Percentiles rank a stretch among this genome's conserved stretches.
These are phyloP conservation scores for Fomes fomentarius DNA, from an alignment of 1,284 basidiomycete genomes.

Conservation along the genomic window DNA sequence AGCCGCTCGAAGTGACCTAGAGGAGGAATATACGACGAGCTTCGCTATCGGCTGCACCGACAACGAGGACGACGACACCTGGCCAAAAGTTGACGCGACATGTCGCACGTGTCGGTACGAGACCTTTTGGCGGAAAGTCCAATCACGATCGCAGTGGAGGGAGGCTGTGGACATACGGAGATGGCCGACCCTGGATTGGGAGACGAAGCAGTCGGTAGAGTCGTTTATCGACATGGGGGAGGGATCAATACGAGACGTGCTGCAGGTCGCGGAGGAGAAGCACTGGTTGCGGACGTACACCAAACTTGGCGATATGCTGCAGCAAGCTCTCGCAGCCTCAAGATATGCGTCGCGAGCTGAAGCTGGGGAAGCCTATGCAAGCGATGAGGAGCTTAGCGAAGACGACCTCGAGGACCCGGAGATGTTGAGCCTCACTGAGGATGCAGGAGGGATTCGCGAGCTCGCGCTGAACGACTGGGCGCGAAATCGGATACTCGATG, in stretches of 20 bases:
- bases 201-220: constrained; percentile 62
- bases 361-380: constrained; percentile 41
- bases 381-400: constrained; percentile 46
- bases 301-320: constrained; percentile 63
- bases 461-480: constrained; percentile 76
- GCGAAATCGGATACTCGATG: constrained; percentile 68
- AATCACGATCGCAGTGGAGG: constrained; percentile 47
- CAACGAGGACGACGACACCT: constrained; percentile 72
- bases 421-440: constrained; percentile 60
- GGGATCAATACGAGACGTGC: constrained; percentile 65
- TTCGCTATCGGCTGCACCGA: constrained; percentile 54
- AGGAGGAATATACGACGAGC: constrained; percentile 40
- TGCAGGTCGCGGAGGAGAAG: constrained; percentile 64
- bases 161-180: constrained; percentile 59
- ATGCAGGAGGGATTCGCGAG: constrained; percentile 59
- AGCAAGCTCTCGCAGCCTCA: constrained; percentile 65
- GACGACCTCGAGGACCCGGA: constrained; percentile 66
- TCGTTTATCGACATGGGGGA: constrained; percentile 73
- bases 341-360: constrained; percentile 43
- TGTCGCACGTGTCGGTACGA: constrained; percentile 66
- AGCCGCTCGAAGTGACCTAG: constrained; percentile 46
- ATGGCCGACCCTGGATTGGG: constrained; percentile 59
- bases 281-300: constrained; percentile 68
- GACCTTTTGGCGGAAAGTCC: constrained; percentile 61
- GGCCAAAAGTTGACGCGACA: constrained; percentile 65